Evolutionary conservation across 257 asterid genomes (phyloP), one percentile per base, ranked within the genome.

Genomic region (Petrea volubilis): DNA sequence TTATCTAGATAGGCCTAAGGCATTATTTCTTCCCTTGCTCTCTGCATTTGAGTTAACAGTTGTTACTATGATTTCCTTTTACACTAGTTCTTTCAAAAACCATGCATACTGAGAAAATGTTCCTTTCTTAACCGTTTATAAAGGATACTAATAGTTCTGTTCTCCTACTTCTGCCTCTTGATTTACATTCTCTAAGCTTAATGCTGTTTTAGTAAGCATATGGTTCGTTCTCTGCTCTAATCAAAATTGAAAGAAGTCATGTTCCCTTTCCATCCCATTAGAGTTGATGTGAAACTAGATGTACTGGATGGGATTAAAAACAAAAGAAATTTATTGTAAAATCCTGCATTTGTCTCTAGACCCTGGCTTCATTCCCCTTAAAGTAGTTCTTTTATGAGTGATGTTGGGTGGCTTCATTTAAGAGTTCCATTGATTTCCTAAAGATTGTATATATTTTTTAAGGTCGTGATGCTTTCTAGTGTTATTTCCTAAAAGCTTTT

Each of bases 401-500:
- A 15, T 46, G 13, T 46, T 77, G 34, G 34, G 66, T 58, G 67
- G 36, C 49, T 29, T 65, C 34, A 34, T 36, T n/a, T 0, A n/a
- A 52, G 13, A 49, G 38, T 57, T 28, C 52, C 33, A 23, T 43
- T 66, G 10, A 23, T 36, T 27, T 53, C 64, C 41, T 59, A 6
- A 21, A 13, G 11, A 3, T 51, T 34, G 55, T 6, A 43, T 13
- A 33, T 29, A 11, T 11, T 53, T 49, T 64, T 13, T 14, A 5
- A n/a, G 11, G 59, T 58, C 41, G 15, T 52, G 17, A 38, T 55
- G 28, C 56, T 21, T 77, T 49, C 49, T 47, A 23, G 41, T 14
- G 65, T 24, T 43, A 25, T 50, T 38, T 56, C 15, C 52, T 34
- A 68, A 28, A 29, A 74, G 52, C 44, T 60, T 33, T 60, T 50